Base-by-base conservation (phyloP, 2,329 filamentous ascomycete genomes). In the Pseudogymnoascus sp. region DNA sequence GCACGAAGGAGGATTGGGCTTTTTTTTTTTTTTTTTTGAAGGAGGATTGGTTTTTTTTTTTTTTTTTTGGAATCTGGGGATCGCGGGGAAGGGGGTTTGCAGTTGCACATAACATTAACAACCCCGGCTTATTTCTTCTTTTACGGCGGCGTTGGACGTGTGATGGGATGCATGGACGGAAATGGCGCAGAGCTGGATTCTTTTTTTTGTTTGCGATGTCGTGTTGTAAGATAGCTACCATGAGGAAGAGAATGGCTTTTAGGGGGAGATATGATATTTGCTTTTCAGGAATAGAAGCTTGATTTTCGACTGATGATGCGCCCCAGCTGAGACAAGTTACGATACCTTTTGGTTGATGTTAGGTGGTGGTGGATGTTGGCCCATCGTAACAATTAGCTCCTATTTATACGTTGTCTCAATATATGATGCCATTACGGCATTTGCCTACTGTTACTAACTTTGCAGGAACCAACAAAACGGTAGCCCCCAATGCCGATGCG, bases 231-330 rank as follows among this genome's bases (percentile, higher is more conserved):
- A 56, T 56, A 56, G 50, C 28, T 56, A 56, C 28, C 28, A 56
- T 33, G 40, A 56, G 28, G 26, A 56, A 56, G 50, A 56, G 50
- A 56, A 12, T 33, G 50, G 50, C 50, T 56, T 53, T 56, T 56
- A 56, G n/a, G 50, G 28, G 14, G 28, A 4, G 50, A 56, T 56
- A 56, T 56, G 50, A 56, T 33, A 56, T 33, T 56, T 56, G 50
- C 50, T 56, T 56, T 56, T 56, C 50, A 56, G 50, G 50, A 56
- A 56, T 56, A 56, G 50, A 56, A 33, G n/a, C 50, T 56, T 56
- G 50, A 56, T 56, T 33, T 56, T 33, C 50, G 26, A 33, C 50
- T 16, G 11, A 56, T 56, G 50, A 56, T 33, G 2, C 50, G 5
- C 26, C 12, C n/a, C 16, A 12, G 40, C 16, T 22, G 40, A 43